phyloP scores from a whole-genome alignment of 1,284 basidiomycete species.

The Moesziomyces antarcticus region DNA sequence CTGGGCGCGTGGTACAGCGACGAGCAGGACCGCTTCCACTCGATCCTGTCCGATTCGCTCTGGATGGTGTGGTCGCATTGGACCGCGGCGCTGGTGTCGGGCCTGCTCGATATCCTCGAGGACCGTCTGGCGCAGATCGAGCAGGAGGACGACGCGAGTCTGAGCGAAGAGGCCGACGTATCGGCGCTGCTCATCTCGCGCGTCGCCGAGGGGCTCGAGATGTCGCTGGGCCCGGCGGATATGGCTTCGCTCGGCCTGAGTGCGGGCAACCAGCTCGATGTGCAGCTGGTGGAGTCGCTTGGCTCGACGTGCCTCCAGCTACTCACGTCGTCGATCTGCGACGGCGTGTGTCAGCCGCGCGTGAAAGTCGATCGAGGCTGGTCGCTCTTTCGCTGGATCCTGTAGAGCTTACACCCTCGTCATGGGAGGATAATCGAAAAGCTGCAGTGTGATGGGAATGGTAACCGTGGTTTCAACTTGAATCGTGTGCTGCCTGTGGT shows the following conservation, averaged over 20 bases:
- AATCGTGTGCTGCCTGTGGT: neutral
- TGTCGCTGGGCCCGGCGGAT: slow-evolving; percentile 25
- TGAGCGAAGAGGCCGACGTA: slow-evolving; percentile 14
- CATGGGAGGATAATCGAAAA: too few species aligned
- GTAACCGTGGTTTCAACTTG: neutral
- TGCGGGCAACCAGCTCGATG: slow-evolving; percentile 40
- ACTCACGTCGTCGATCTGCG: slow-evolving; percentile 12
- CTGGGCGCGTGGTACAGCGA: slow-evolving; percentile 1
- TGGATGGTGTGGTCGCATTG: slow-evolving; percentile 52
- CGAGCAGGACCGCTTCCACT: slow-evolving; percentile 12
- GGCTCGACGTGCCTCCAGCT: slow-evolving; percentile 15
- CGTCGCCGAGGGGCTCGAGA: slow-evolving; percentile 10
- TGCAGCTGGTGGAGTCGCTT: slow-evolving; percentile 34
- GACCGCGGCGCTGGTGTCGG: slow-evolving; percentile 40
- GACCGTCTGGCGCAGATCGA: slow-evolving; percentile 35
- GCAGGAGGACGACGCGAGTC: slow-evolving; percentile 2
- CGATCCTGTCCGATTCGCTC: slow-evolving; percentile 41
- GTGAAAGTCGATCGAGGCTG: slow-evolving; percentile 35
- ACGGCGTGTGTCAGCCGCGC: slow-evolving; percentile 1
- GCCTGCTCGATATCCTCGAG: slow-evolving; percentile 37
- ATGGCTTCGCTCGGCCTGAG: slow-evolving; percentile 48
- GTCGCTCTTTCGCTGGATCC: slow-evolving; percentile 35
- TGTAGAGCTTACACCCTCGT: slow-evolving; percentile 7
- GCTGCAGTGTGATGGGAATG: too few species aligned
- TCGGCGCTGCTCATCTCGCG: slow-evolving; percentile 12